phyloP scores from a whole-genome alignment of 306 rosid species.

The Rosa chinensis region DNA sequence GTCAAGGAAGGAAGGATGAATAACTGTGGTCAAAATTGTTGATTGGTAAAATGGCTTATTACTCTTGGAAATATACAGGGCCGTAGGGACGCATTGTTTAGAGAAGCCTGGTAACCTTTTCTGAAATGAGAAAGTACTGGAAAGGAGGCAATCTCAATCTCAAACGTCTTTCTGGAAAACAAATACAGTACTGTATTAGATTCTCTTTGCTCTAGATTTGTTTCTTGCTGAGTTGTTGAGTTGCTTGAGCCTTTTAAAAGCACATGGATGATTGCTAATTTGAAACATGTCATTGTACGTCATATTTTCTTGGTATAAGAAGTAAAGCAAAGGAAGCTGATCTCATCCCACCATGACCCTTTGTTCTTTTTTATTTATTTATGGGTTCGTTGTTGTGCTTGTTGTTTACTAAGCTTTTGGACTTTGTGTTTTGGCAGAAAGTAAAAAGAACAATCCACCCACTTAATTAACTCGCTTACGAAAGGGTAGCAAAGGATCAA shows the following conservation, averaged over 20 bases:
- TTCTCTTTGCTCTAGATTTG: background rate
- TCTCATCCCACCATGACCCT: constrained; percentile 16
- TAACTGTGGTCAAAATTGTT: background rate
- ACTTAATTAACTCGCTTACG: background rate
- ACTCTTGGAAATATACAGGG: background rate
- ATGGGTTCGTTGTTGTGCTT: background rate
- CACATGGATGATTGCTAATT: background rate
- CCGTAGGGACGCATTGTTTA: background rate
- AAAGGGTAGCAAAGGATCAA: background rate
- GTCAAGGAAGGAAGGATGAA: background rate
- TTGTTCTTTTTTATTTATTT: too few species aligned
- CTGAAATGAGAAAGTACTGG: background rate
- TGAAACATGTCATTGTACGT: background rate
- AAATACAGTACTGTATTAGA: background rate
- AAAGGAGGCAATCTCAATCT: background rate
- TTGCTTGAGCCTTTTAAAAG: background rate
- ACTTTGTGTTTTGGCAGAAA: constrained; percentile 1
- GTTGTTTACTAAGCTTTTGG: constrained; percentile 10
- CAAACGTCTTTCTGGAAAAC: background rate
- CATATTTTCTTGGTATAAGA: background rate
- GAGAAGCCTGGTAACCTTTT: background rate
- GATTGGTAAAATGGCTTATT: background rate
- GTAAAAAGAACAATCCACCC: background rate
- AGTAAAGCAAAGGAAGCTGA: background rate
- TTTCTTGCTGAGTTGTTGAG: background rate